A percentile compares a stretch with the other conserved stretches of the same genome.
phyloP scores from a whole-genome alignment of 495 filamentous ascomycete species.

The Penicillium crystallinum region DNA sequence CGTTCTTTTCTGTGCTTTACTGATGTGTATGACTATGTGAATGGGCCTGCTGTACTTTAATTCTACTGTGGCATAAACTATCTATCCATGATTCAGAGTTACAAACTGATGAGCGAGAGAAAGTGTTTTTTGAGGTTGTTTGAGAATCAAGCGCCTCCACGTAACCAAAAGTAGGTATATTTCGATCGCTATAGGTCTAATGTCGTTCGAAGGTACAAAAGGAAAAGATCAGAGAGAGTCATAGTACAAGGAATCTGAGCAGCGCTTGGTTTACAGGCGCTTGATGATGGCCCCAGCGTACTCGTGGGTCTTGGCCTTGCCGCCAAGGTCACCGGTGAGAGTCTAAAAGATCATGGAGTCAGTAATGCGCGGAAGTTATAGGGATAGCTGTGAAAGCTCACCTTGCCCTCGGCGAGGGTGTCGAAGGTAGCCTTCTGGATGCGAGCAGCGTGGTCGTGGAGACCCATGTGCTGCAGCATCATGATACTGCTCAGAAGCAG shows the following conservation, averaged over 20 bases:
- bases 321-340: conserved; percentile 91
- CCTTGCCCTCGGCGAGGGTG: conserved; percentile 90
- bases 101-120: background rate
- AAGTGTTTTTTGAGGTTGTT: background rate
- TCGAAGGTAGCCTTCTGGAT: conserved; percentile 95
- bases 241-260: conserved; percentile 35
- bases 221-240: conserved; percentile 28
- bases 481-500: conserved; percentile 88
- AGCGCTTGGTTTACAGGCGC: conserved; percentile 56
- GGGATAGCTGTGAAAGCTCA: conserved; percentile 21
- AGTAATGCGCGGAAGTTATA: background rate
- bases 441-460: conserved; percentile 73
- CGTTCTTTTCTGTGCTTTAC: conserved; percentile 9
- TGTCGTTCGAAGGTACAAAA: conserved; percentile 40
- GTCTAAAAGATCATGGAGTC: conserved; percentile 34
- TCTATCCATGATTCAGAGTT: background rate
- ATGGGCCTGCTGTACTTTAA: background rate
- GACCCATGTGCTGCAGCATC: conserved; percentile 99
- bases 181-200: conserved; percentile 43
- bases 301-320: conserved; percentile 86
- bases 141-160: conserved; percentile 7
- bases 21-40: conserved; percentile 12
- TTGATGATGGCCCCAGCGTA: conserved; percentile 88
- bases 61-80: background rate
- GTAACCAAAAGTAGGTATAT: conserved; percentile 34